phyloP scores from a whole-genome alignment of 345 rosid species.

The Linum trigynum region DNA sequence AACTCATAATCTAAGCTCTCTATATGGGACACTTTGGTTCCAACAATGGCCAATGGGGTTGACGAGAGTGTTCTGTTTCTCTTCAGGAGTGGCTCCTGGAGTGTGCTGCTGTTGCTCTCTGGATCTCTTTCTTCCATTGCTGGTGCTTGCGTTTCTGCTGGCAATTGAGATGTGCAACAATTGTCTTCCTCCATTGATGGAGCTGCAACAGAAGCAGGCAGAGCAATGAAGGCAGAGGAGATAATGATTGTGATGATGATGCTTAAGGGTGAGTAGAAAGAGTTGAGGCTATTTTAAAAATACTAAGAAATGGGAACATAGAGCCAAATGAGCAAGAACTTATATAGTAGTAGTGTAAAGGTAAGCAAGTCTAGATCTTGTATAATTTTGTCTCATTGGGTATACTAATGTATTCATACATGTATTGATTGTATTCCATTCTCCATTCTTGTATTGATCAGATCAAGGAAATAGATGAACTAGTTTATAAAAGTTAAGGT shows the following conservation, averaged over 20 bases:
- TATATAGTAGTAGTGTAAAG: too few relatives aligned
- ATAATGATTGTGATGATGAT: background rate
- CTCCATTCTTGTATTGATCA: too few relatives aligned
- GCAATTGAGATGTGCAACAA: background rate
- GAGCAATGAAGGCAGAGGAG: background rate
- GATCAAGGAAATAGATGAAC: too few relatives aligned
- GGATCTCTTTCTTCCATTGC: conserved; percentile 52
- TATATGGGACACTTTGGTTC: conserved; percentile 73
- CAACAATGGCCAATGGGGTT: conserved; percentile 68
- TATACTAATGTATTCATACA: too few relatives aligned
- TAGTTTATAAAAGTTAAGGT: too few relatives aligned
- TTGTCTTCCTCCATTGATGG: background rate
- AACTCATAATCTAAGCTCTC: conserved; percentile 88
- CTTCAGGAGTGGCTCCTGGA: conserved; percentile 65
- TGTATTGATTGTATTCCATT: too few relatives aligned
- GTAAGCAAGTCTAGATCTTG: too few relatives aligned
- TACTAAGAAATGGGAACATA: background rate
- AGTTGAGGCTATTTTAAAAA: background rate
- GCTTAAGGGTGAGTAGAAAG: background rate
- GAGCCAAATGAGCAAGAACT: too few relatives aligned
- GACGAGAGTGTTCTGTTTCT: conserved; percentile 65
- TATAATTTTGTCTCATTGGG: too few relatives aligned
- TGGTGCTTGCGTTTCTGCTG: background rate
- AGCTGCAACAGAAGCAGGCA: too few relatives aligned
- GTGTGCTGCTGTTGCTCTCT: conserved; percentile 39